Base-by-base conservation (phyloP, 192 early-diverging fungal species). In the Podila epicladia region DNA sequence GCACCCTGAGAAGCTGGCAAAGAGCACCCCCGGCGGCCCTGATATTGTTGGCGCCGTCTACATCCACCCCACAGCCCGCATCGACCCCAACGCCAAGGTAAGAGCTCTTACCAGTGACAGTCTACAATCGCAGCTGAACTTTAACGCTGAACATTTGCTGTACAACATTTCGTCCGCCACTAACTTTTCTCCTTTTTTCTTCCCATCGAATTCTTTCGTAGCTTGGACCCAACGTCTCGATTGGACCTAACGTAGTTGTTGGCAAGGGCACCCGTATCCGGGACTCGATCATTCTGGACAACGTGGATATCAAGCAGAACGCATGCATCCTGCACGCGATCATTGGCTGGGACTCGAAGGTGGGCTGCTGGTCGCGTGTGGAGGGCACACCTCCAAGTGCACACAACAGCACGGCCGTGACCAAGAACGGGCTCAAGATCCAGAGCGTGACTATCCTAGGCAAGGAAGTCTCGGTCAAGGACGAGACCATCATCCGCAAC, bases 181-280 rank as follows among this genome's bases (percentile, higher is more conserved):
- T 59, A 17, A 48, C 24, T 65, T 73, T 20, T 55, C 2, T 49
- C 9, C 19, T 45, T n/a, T 26, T 20, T 28, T 17, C 45, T 65
- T 19, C 50, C 19, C 11, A 8, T 32, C n/a, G 41, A n/a, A 12
- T 53, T 28, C 9, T 29, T 6, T 19, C 20, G 53, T 72, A 93
- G 85, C 91, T 99, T 66, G 98, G 98, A 19, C 98, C 98, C 65
- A 98, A 99, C 84, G 97, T 97, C 9, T 94, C 94, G 33, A 94
- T 99, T 71, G 96, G 96, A 28, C 94, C 96, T 26, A 95, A 96
- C 65, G 95, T 88, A 12, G 82, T 91, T 28, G 89, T 99, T 58
- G 96, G 94, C 63, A 93, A 94, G 57, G 98, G 98, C 60, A 95
- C 95, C 12, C 95, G 98, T 72, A 90, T 99, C 72, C 91, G 94